Percentiles rank a stretch among this genome's conserved stretches.
Evolutionary conservation across 768 basidiomycete genomes (phyloP).

Genomic region (Panaeolus cyanescens): DNA sequence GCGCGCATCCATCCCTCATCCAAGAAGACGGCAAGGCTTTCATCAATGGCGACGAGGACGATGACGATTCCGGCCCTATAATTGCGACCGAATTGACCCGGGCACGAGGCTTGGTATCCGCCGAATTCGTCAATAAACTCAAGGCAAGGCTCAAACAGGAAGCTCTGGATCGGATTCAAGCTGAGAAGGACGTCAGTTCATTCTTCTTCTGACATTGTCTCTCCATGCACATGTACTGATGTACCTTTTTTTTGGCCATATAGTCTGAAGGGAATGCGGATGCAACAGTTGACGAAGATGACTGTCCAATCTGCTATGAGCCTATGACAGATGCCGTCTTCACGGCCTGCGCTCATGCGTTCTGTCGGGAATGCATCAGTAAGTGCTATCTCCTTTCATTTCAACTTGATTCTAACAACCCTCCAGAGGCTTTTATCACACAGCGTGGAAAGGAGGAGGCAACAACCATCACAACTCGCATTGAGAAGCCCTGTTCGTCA

Average conservation of each 20-base stretch:
- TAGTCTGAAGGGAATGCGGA: slow-evolving; percentile 39
- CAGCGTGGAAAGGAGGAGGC: slow-evolving; percentile 1
- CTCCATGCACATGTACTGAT: neutral
- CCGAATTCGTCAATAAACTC: slow-evolving; percentile 52
- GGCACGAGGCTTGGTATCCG: slow-evolving; percentile 42
- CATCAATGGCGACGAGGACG: slow-evolving; percentile 40
- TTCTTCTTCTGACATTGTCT: neutral
- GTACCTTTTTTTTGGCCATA: neutral
- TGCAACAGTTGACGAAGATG: slow-evolving; percentile 53
- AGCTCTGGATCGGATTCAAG: slow-evolving; percentile 44
- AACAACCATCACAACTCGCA: neutral
- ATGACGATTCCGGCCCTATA: slow-evolving; percentile 26
- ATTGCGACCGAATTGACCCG: slow-evolving; percentile 46
- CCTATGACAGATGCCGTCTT: slow-evolving; percentile 53
- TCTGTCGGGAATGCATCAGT: slow-evolving; percentile 65
- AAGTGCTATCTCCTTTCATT: slow-evolving; percentile 15
- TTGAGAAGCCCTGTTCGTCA: neutral
- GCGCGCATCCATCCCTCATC: slow-evolving; percentile 68
- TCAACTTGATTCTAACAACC: slow-evolving; percentile 4
- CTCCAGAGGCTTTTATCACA: slow-evolving; percentile 6
- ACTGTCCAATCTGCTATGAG: slow-evolving; percentile 74
- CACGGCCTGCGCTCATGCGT: slow-evolving; percentile 61
- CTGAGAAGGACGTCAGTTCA: slow-evolving; percentile 52
- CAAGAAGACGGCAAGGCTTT: slow-evolving; percentile 54
- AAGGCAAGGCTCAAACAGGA: slow-evolving; percentile 46